Evolutionary conservation across 768 basidiomycete genomes (phyloP), one percentile per base, ranked within the genome.

Genomic region (Termitomyces sp.): DNA sequence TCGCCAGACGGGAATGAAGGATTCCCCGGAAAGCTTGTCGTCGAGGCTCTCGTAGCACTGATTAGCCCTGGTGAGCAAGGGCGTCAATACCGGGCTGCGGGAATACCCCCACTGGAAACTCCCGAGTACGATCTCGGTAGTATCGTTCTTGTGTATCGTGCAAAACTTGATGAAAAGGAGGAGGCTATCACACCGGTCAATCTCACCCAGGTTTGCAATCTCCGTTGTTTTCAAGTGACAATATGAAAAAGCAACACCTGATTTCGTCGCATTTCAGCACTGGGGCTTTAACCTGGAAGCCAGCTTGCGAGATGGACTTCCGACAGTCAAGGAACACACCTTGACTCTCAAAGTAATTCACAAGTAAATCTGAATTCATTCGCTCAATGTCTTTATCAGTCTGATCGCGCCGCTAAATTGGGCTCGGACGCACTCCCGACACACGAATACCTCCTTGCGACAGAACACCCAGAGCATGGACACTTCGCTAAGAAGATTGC

Each of bases 271-370:
- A 26, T 31, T 28, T 31, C n/a, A 90, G 87, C 88, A 90, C 68
- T 90, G 88, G 87, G 89, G 88, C 29, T 90, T 90, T 75, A 90
- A 91, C 65, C 79, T 90, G 12, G 85, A 88, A 34, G 88, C 86
- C 1, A 89, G 87, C 63, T 72, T 86, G 42, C 69, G 71, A 47
- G 73, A 73, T 7, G 77, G 80, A 34, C 67, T 72, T 16, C 75
- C 62, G 4, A 58, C 75, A 28, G 77, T 90, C 41, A 77, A 81
- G 64, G 74, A 81, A 39, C 87, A 78, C 54, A 66, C 53, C 8
- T 62, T 81, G 24, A 75, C 71, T 3, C 75, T 81, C 56, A 75
- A 75, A 66, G 76, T 76, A 55, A 26, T 57, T 29, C 20, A 47
- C 7, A 57, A 20, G 2, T 54, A 20, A 7, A 57, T 12, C 20